A percentile compares a stretch with the other conserved stretches of the same genome.
phyloP scores from a whole-genome alignment of 2,329 filamentous ascomycete species.

The Exophiala aquamarina region DNA sequence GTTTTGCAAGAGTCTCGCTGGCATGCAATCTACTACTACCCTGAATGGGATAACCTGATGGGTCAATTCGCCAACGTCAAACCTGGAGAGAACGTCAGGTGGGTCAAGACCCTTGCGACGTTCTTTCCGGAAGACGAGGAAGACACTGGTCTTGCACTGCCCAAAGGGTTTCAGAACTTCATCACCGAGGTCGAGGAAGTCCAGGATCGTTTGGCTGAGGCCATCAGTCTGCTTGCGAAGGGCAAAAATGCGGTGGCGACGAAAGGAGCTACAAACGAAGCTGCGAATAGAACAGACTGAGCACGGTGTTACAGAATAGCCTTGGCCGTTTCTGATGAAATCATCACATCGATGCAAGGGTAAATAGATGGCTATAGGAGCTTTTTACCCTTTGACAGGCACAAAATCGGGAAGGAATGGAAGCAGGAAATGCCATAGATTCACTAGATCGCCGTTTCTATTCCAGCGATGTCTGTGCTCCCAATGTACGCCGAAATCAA shows the following conservation, averaged over 20 bases:
- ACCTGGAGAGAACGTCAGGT: conserved; percentile 36
- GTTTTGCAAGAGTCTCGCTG: conserved; percentile 29
- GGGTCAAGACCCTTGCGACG: conserved; percentile 32
- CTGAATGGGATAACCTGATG: conserved; percentile 42
- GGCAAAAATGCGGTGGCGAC: not conserved
- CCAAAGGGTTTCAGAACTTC: conserved; percentile 38
- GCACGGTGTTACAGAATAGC: too few species aligned
- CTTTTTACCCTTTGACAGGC: too few species aligned
- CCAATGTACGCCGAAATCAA: too few species aligned
- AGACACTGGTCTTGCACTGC: conserved; percentile 18
- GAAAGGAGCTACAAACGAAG: too few species aligned
- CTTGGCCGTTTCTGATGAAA: too few species aligned
- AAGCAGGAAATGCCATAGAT: too few species aligned
- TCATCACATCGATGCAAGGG: too few species aligned
- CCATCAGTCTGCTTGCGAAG: conserved; percentile 14
- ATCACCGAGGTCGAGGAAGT: conserved; percentile 36
- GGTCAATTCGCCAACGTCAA: conserved; percentile 36
- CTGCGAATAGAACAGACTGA: too few species aligned
- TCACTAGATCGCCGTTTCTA: too few species aligned
- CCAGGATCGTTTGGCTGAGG: conserved; percentile 34
- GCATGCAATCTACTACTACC: conserved; percentile 32
- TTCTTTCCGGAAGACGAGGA: conserved; percentile 36
- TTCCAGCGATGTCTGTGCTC: too few species aligned
- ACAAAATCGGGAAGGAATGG: too few species aligned
- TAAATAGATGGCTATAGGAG: too few species aligned